These are phyloP conservation scores for Xylariaceae sp. DNA, from an alignment of 2,329 filamentous ascomycete genomes.

Conservation along the genomic window DNA sequence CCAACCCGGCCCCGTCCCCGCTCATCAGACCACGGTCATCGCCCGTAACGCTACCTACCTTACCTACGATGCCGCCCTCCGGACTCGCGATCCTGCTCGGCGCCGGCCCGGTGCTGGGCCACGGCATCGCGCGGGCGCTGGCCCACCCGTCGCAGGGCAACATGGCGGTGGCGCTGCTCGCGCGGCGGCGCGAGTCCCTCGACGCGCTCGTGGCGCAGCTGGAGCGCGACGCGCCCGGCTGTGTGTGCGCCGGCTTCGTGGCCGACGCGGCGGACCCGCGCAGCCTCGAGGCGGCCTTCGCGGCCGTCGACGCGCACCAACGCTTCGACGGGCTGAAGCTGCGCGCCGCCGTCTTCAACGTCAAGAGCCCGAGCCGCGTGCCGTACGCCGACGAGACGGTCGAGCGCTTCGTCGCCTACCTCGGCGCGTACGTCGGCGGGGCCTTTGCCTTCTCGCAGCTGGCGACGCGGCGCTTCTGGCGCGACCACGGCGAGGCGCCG, in stretches of 20 bases:
- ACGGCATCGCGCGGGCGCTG: constrained; percentile 49
- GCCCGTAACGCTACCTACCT: too few species aligned
- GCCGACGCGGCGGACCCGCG: too few species aligned
- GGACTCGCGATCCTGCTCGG: constrained; percentile 45
- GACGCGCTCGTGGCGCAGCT: constrained; percentile 42
- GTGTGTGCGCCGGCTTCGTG: too few species aligned
- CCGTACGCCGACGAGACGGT: not conserved
- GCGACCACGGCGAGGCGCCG: too few species aligned
- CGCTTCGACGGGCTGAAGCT: too few species aligned
- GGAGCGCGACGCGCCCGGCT: too few species aligned
- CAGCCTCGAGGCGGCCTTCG: too few species aligned
- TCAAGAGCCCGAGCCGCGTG: not conserved
- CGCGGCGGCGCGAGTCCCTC: constrained; percentile 38
- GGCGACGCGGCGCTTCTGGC: too few species aligned
- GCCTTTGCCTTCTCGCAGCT: constrained; percentile 50
- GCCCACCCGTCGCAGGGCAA: constrained; percentile 43
- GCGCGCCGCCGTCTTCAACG: not conserved
- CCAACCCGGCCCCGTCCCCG: too few species aligned
- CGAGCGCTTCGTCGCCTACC: constrained; percentile 29
- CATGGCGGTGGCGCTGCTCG: constrained; percentile 46
- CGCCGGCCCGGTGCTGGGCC: constrained; percentile 39
- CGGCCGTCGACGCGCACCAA: too few species aligned
- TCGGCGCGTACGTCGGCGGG: constrained; percentile 46
- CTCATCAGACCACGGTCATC: too few species aligned
- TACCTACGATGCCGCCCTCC: constrained; percentile 1